Conservation (phyloP, 1,284 basidiomycete species). For the Ceratobasidium sp. region DNA sequence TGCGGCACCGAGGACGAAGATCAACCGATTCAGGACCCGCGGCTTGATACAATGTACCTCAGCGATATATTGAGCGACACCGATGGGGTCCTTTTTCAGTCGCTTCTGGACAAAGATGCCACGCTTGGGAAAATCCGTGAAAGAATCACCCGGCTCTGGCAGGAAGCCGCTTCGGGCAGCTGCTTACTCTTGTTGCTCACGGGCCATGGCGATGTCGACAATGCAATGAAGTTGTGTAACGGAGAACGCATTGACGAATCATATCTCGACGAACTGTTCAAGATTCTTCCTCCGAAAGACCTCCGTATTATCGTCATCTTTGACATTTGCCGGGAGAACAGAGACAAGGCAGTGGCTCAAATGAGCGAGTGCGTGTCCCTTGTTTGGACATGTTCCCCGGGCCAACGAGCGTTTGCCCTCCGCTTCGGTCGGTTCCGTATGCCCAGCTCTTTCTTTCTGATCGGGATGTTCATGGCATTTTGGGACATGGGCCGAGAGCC, state of each 20-base stretch:
- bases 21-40: background rate
- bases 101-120: background rate
- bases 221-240: background rate
- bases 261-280: background rate
- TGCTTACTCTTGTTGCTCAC: conserved; percentile 1
- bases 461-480: background rate
- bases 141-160: background rate
- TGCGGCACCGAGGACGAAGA: no score
- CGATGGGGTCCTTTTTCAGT: background rate
- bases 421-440: background rate
- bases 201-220: conserved; percentile 8
- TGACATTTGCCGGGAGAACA: conserved; percentile 16
- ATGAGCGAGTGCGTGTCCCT: background rate
- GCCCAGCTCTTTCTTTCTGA: background rate
- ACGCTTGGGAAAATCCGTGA: background rate
- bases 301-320: background rate
- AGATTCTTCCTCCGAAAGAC: background rate
- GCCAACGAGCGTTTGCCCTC: background rate
- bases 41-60: background rate
- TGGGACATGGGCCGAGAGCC: background rate
- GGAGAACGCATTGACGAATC: background rate
- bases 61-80: background rate
- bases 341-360: background rate
- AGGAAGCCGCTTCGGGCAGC: background rate
- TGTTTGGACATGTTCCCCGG: conserved; percentile 13